Base-by-base conservation (phyloP, 768 basidiomycete species). In the Gymnopilus junonius region DNA sequence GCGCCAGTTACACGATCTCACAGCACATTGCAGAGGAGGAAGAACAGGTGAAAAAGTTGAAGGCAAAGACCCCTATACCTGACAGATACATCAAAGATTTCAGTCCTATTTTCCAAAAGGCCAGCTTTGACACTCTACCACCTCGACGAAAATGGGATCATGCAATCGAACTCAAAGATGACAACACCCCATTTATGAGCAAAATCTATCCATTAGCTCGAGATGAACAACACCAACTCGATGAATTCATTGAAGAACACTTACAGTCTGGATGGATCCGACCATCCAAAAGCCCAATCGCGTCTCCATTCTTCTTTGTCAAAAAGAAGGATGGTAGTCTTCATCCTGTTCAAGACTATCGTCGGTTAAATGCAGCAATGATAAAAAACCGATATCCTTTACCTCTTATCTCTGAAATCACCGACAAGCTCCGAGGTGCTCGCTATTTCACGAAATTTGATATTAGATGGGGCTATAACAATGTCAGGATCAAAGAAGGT, bases 401-500 rank as follows among this genome's bases (percentile, higher is more conserved):
- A 25, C 76, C 75, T 2, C 21, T 61, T 1, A 42, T 61, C 8
- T 61, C 48, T 20, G 67, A 77, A 10, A 58, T 77, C 12, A 55
- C 77, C 27, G 63, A 72, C n/a, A 72, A 71, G 12, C 58, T 77
- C 0, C 23, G 57, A 0, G 64, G 63, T 10, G 69, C 73, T 12
- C 64, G 62, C 8, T 55, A 71, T 25, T 80, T 77, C 63, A 73
- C 74, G 0, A 76, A 75, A 42, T 60, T 84, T 20, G 78, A 85
- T 65, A 70, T 84, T 2, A 60, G 72, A 11, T 73, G 72, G 55
- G 78, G 76, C 0, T 84, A 76, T 65, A 75, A 82, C 64, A 76
- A 78, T 8, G 53, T 73, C 25, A 32, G 66, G 5, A 69, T 84
- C 21, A 74, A 73, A 29, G 71, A 77, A 46, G 80, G 79, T 1